Conservation (phyloP, 441 rosid species). For the Populus trichocarpa region DNA sequence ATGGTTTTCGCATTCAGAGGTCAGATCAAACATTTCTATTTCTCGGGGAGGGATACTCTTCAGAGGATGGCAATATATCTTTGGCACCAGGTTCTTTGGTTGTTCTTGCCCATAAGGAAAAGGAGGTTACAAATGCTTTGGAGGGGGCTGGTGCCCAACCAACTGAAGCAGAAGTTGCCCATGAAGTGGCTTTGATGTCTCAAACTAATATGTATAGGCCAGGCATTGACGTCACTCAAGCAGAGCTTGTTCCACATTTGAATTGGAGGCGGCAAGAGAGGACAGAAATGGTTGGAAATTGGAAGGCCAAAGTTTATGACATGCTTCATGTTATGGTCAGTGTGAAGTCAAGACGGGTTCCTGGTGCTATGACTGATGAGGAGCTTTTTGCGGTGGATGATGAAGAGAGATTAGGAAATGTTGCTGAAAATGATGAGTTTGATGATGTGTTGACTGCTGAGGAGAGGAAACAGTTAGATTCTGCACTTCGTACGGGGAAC, state of each 20-base stretch:
- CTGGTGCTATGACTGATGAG: slow-evolving; percentile 99
- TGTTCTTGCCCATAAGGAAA: slow-evolving; percentile 95
- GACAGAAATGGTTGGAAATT: slow-evolving; percentile 85
- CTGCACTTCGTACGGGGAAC: slow-evolving; percentile 69
- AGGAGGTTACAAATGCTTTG: slow-evolving; percentile 91
- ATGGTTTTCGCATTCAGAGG: slow-evolving; percentile 91
- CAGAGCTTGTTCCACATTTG: slow-evolving; percentile 83
- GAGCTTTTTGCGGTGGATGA: slow-evolving; percentile 86
- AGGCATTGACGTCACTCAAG: slow-evolving; percentile 98
- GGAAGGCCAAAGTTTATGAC: slow-evolving; percentile 96
- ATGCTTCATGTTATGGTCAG: slow-evolving; percentile 99
- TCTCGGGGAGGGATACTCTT: slow-evolving; percentile 79
- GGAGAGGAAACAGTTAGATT: slow-evolving; percentile 78
- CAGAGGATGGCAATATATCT: slow-evolving; percentile 70
- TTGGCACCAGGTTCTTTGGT: slow-evolving; percentile 81
- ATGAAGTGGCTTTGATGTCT: slow-evolving; percentile 94
- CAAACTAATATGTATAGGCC: slow-evolving; percentile 99
- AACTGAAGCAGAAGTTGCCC: slow-evolving; percentile 91
- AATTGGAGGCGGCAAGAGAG: slow-evolving; percentile 99
- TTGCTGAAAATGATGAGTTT: slow-evolving; percentile 62
- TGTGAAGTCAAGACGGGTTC: slow-evolving; percentile 96
- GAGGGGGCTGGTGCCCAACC: slow-evolving; percentile 98
- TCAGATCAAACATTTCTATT: slow-evolving; percentile 91
- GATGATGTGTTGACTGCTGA: slow-evolving; percentile 86
- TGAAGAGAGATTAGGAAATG: slow-evolving; percentile 59